Evolutionary conservation across 345 rosid genomes (phyloP).

Genomic region (Euclidium syriacum): DNA sequence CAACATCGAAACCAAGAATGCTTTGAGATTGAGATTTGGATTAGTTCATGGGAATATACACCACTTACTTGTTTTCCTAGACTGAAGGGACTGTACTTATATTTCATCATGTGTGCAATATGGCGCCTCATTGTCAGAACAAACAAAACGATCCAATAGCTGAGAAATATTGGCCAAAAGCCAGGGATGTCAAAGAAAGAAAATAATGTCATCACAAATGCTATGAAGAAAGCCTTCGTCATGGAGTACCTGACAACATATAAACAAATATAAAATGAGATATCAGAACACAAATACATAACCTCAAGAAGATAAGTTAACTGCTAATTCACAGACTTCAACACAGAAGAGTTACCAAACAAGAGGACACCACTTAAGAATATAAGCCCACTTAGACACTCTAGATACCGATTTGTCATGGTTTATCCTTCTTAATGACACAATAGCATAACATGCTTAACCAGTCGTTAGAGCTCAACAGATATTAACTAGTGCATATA

Average conservation of each 20-base stretch:
- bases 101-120: constrained; percentile 80
- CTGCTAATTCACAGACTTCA: not conserved
- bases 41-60: not conserved
- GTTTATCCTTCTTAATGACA: not conserved
- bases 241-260: constrained; percentile 60
- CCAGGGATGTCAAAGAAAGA: constrained; percentile 76
- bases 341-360: not conserved
- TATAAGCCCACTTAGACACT: not conserved
- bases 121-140: constrained; percentile 76
- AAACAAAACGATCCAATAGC: constrained; percentile 77
- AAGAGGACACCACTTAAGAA: not conserved
- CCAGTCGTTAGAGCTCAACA: not conserved
- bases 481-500: not conserved
- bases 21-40: not conserved
- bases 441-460: not conserved
- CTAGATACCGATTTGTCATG: not conserved
- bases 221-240: constrained; percentile 69
- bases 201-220: constrained; percentile 80
- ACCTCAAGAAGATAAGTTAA: no score
- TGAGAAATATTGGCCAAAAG: constrained; percentile 82
- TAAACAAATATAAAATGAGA: not conserved
- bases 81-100: constrained; percentile 65
- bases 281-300: not conserved
- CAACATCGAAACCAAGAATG: not conserved
- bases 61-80: constrained; percentile 77